Base-by-base conservation (phyloP, 495 filamentous ascomycete species). In the Amorphotheca resinae region DNA sequence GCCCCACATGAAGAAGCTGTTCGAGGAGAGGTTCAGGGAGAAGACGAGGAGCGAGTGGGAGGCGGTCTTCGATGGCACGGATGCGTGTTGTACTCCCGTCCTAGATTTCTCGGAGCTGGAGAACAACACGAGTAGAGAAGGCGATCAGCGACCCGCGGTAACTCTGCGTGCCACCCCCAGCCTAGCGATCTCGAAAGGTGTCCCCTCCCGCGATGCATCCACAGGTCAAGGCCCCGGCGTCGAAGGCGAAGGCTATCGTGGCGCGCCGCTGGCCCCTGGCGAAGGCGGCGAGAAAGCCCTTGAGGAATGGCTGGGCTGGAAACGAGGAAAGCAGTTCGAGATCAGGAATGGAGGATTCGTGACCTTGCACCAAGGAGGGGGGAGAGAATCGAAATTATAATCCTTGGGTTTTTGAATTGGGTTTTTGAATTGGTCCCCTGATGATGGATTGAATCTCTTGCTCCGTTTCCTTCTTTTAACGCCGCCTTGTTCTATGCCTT, bases 31-130 rank as follows among this genome's bases (percentile, higher is more conserved):
- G 1, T 95, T 96, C 57, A 76, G 72, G 60, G 62, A 68, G 41
- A 93, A 80, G 62, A 84, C 80, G 9, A 69, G 89, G 17, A 54
- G 52, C 0, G 83, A 93, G 58, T 96, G 89, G 89, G 88, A 93
- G 60, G 51, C 41, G 4, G 59, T 93, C 2, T 96, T 94, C 58
- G 82, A 91, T 52, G 82, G 82, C 14, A 89, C 77, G 0, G 89
- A 96, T 67, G 87, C 89, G 7, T 96, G 89, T 59, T 86, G 82
- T 43, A 88, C 87, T 16, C 87, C 89, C 1, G 83, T 96, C 2
- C 60, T 93, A 38, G 77, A 75, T 33, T 80, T 82, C 52, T 49
- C 31, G 0, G 88, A 95, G 61, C 64, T 95, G 42, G 73, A 84
- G 56, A 57, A 62, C n/a, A 57, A 66, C 22, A 65, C 68, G 4